Base-by-base conservation (phyloP, 257 asterid genomes). In the Penstemon eatonii region DNA sequence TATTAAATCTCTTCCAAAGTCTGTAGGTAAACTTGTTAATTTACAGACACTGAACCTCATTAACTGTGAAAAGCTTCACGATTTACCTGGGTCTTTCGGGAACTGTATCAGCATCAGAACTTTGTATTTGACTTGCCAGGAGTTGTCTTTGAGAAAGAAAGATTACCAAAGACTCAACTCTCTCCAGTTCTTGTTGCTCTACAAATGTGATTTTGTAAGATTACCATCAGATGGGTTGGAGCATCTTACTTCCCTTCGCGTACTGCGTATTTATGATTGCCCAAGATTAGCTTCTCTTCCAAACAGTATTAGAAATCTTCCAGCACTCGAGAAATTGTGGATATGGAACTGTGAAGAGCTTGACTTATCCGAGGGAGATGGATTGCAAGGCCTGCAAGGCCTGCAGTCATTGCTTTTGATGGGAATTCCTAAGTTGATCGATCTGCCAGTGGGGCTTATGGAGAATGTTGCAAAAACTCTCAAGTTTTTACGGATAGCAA, bases 341-440 rank as follows among this genome's bases (percentile, higher is more conserved):
- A 77, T 84, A 58, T 84, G 89, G 87, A 80, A 84, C 81, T 84
- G 87, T 41, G 75, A 79, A 64, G 82, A 81, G 66, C 79, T 84
- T 47, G 74, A 79, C 72, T 62, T 77, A 41, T 45, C 52, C 4
- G 72, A 71, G 1, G 83, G 82, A 45, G 80, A 72, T 4, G 83
- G 84, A 56, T 42, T 84, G 59, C 61, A 62, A 33, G 82, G 86
- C 45, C 78, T 79, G 39, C 52, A 53, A 41, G 59, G 81, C 61
- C 79, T 84, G 61, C 75, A 66, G 44, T 81, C 89, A 3, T 71
- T 84, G 78, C 87, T 79, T 59, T 70, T 81, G 57, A 81, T 81
- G 89, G 85, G 85, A 56, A 76, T 84, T 11, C 85, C 89, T 38
- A 84, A 75, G 74, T 50, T 84, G 77, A 67, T 67, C 47, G 49